phyloP scores from a whole-genome alignment of 1,284 basidiomycete genomes.

The Austroboletus novae-zelandiae region DNA sequence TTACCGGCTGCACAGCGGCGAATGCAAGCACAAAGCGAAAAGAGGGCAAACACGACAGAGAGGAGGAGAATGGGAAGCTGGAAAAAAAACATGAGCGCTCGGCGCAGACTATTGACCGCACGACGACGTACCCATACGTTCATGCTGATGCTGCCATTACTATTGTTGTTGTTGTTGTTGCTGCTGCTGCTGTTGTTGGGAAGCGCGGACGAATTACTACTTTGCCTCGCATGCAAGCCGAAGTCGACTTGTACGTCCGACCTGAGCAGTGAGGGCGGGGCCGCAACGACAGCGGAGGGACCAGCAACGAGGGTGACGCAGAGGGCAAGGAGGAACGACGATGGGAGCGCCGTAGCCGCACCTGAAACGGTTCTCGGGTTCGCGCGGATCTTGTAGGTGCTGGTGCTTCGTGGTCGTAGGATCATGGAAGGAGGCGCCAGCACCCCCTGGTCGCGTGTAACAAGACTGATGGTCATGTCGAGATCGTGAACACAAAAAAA shows the following conservation, averaged over 20 bases:
- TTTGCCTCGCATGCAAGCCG: background rate
- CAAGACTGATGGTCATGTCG: slow-evolving; percentile 10
- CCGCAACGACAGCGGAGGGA: slow-evolving; percentile 8
- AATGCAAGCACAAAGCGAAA: slow-evolving; percentile 22
- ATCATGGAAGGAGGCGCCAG: slow-evolving; percentile 1
- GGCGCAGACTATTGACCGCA: no score
- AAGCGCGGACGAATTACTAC: background rate
- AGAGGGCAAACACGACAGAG: slow-evolving; percentile 19
- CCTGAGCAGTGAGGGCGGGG: slow-evolving; percentile 3
- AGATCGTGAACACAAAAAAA: no score
- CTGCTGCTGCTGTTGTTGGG: no score
- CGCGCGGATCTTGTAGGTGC: slow-evolving; percentile 1
- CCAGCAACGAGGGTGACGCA: slow-evolving; percentile 8
- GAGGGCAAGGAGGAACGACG: background rate
- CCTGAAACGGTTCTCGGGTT: background rate
- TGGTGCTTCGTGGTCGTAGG: slow-evolving; percentile 3
- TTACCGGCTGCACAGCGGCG: slow-evolving; percentile 14
- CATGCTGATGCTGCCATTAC: slow-evolving; percentile 12
- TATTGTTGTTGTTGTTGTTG: background rate
- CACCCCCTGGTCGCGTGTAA: background rate
- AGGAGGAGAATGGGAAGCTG: slow-evolving; percentile 28
- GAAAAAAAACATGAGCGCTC: background rate
- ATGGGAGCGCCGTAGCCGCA: no score
- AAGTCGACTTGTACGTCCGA: background rate
- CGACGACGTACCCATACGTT: slow-evolving; percentile 25